These are phyloP conservation scores for Pseudonitzschia multiseries DNA, from an alignment of 108 stramenopile genomes.

Conservation along the genomic window DNA sequence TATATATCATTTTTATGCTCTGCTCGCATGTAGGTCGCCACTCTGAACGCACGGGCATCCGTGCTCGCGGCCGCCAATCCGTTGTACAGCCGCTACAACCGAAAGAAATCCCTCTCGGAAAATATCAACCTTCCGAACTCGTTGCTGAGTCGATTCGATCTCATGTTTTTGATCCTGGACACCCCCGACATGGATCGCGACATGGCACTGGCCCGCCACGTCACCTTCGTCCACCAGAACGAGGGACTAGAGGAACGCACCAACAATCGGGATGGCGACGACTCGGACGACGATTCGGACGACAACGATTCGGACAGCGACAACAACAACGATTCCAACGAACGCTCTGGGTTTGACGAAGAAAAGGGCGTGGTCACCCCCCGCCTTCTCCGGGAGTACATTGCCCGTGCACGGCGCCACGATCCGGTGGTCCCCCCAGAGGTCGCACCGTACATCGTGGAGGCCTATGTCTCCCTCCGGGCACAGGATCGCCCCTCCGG, in stretches of 20 bases:
- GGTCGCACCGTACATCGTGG: slow-evolving; percentile 93
- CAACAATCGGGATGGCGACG: slow-evolving; percentile 7
- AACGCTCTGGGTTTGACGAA: slow-evolving; percentile 29
- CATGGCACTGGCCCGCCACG: slow-evolving; percentile 95
- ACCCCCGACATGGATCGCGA: slow-evolving; percentile 87
- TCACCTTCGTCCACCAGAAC: slow-evolving; percentile 97
- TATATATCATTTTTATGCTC: neutral
- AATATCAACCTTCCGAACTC: slow-evolving; percentile 98
- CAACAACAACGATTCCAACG: slow-evolving; percentile 2
- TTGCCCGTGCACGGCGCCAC: slow-evolving; percentile 86
- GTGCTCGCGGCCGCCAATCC: slow-evolving; percentile 99
- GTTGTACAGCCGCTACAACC: slow-evolving; percentile 93
- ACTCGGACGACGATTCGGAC: slow-evolving; percentile 42
- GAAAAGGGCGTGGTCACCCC: slow-evolving; percentile 56
- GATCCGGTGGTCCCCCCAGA: slow-evolving; percentile 92
- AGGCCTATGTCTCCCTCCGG: slow-evolving; percentile 95
- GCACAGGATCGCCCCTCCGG: slow-evolving; percentile 74
- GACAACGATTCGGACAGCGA: slow-evolving; percentile 33
- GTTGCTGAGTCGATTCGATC: slow-evolving; percentile 96
- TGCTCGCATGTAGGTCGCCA: slow-evolving; percentile 55
- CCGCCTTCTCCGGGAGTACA: slow-evolving; percentile 91
- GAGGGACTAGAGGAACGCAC: slow-evolving; percentile 60
- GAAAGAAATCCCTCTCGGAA: slow-evolving; percentile 82
- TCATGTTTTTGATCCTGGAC: slow-evolving; percentile 97
- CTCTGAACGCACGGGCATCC: slow-evolving; percentile 96